Conservation (phyloP, 495 filamentous ascomycete genomes). For the Hyaloscypha hepaticicola region DNA sequence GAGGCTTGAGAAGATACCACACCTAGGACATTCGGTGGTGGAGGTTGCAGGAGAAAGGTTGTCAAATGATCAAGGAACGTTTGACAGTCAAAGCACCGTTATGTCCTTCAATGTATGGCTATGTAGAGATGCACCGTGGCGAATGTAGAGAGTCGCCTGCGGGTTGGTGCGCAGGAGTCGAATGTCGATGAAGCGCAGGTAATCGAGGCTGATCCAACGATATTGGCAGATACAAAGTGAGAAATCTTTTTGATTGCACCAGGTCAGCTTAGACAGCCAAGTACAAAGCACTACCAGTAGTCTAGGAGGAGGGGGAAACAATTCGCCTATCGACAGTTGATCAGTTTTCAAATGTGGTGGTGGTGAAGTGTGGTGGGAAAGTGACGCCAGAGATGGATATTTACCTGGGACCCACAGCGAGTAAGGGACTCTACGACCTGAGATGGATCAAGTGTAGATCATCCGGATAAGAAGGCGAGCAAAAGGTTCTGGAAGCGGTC, state of each 20-base stretch:
- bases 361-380: constrained; percentile 13
- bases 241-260: neutral
- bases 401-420: neutral
- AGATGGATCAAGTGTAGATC: neutral
- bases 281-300: neutral
- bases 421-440: neutral
- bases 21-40: neutral
- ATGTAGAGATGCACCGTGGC: neutral
- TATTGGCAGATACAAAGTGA: neutral
- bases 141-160: neutral
- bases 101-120: neutral
- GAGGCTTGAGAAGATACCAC: neutral
- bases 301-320: neutral
- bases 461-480: neutral
- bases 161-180: neutral
- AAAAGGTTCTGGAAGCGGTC: neutral
- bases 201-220: neutral
- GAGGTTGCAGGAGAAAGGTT: neutral
- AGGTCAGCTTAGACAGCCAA: neutral
- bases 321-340: constrained; percentile 4
- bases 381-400: constrained; percentile 1
- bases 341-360: neutral
- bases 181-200: neutral
- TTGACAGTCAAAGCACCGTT: neutral
- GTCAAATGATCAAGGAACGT: neutral